A percentile compares a stretch with the other conserved stretches of the same genome.
Evolutionary conservation across 2,329 filamentous ascomycete species (phyloP).

Genomic region (Phaeosphaeriaceae sp.): DNA sequence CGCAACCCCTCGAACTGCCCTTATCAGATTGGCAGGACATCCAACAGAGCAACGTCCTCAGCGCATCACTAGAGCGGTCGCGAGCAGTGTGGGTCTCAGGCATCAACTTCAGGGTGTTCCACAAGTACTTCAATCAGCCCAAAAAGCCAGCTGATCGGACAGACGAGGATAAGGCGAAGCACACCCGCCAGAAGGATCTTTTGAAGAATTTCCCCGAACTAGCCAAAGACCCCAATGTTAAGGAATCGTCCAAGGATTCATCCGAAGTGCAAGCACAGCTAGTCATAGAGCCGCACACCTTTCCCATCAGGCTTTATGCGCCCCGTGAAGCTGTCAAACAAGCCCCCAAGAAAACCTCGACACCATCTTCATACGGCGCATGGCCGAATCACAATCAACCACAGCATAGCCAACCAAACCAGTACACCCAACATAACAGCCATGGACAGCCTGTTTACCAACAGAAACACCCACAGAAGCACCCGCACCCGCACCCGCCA

Average conservation of each 20-base stretch:
- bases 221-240: conserved; percentile 50
- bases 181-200: conserved; percentile 67
- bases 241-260: conserved; percentile 6
- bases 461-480: conserved; percentile 20
- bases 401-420: conserved; percentile 31
- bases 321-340: conserved; percentile 34
- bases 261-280: conserved; percentile 56
- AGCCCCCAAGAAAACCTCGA: conserved; percentile 37
- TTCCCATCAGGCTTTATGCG: conserved; percentile 64
- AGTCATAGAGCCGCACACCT: conserved; percentile 78
- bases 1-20: conserved; percentile 69
- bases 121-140: conserved; percentile 43
- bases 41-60: conserved; percentile 76
- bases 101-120: conserved; percentile 47
- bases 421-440: conserved; percentile 33
- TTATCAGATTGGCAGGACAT: conserved; percentile 74
- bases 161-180: conserved; percentile 62
- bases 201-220: conserved; percentile 47
- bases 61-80: conserved; percentile 75
- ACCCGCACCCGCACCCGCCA: too few species aligned
- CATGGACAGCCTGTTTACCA: conserved; percentile 22
- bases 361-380: conserved; percentile 34
- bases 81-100: conserved; percentile 58
- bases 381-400: conserved; percentile 43
- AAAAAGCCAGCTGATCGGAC: conserved; percentile 62